Evolutionary conservation across 148 eudicot genomes (phyloP).

Genomic region (Pharnaceum exiguum): DNA sequence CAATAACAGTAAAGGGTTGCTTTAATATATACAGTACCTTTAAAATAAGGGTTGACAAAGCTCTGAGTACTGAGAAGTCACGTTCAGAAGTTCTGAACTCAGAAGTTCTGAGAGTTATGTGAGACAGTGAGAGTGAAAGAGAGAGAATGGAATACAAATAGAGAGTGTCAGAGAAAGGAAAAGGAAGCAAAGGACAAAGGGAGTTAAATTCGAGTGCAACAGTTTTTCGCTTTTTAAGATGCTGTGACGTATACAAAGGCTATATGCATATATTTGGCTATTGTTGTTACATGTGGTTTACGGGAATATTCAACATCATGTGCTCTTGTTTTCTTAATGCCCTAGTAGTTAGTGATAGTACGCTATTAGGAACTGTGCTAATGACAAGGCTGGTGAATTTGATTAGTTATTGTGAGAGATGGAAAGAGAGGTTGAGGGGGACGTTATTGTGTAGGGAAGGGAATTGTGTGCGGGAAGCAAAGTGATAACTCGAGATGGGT

Average conservation of each 20-base stretch:
- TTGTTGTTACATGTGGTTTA: no score
- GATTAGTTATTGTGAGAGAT: background rate
- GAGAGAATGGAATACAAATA: background rate
- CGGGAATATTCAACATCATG: no score
- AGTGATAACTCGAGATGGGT: background rate
- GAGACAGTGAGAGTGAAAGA: background rate
- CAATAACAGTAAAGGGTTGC: no score
- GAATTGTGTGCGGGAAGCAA: constrained; percentile 3
- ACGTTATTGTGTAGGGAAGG: constrained; percentile 3
- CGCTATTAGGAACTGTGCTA: constrained; percentile 1
- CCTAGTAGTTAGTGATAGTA: background rate
- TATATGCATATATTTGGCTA: no score
- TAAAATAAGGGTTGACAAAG: no score
- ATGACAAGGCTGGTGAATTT: background rate
- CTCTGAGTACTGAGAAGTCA: no score
- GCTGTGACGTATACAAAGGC: no score
- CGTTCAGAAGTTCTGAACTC: background rate
- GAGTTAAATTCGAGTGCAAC: background rate
- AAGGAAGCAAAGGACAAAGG: constrained; percentile 6
- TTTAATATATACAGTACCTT: no score
- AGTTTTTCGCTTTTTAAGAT: no score
- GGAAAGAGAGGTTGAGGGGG: constrained; percentile 4
- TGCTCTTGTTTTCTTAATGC: no score
- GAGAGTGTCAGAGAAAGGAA: background rate
- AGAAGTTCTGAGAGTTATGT: no score